Conservation (phyloP, 208 protist genomes). For the Trypanosoma brucei region DNA sequence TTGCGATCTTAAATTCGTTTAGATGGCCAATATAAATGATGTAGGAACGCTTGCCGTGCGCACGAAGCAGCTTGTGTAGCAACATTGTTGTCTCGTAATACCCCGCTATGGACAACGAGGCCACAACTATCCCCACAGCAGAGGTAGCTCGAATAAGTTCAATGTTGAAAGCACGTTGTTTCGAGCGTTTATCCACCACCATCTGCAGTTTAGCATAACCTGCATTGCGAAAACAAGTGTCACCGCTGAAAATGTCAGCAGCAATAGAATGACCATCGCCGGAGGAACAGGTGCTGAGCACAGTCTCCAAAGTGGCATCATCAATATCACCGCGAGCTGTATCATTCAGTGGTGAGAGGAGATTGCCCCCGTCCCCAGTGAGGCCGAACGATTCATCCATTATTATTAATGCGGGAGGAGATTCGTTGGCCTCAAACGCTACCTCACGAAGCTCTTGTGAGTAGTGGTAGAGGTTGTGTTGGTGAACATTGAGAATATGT, state of each 20-base stretch:
- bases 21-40: constrained; percentile 90
- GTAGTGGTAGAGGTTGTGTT: constrained; percentile 78
- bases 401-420: constrained; percentile 27
- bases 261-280: not conserved
- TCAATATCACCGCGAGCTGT: constrained; percentile 12
- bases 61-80: constrained; percentile 60
- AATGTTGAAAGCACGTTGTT: constrained; percentile 77
- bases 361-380: not conserved
- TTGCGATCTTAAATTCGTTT: constrained; percentile 90
- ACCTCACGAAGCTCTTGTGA: constrained; percentile 31
- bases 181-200: constrained; percentile 36
- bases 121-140: constrained; percentile 85
- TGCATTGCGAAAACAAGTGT: not conserved
- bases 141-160: constrained; percentile 68
- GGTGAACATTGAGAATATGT: constrained; percentile 52
- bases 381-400: constrained; percentile 41
- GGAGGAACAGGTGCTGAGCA: not conserved
- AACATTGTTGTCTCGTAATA: constrained; percentile 81
- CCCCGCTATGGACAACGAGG: constrained; percentile 67
- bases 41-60: constrained; percentile 71
- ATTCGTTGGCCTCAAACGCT: constrained; percentile 5
- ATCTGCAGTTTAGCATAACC: constrained; percentile 6
- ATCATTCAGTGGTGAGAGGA: not conserved
- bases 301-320: not conserved
- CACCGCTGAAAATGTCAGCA: not conserved